phyloP scores from a whole-genome alignment of 169 alveolate species.

The Plasmodium knowlesi region DNA sequence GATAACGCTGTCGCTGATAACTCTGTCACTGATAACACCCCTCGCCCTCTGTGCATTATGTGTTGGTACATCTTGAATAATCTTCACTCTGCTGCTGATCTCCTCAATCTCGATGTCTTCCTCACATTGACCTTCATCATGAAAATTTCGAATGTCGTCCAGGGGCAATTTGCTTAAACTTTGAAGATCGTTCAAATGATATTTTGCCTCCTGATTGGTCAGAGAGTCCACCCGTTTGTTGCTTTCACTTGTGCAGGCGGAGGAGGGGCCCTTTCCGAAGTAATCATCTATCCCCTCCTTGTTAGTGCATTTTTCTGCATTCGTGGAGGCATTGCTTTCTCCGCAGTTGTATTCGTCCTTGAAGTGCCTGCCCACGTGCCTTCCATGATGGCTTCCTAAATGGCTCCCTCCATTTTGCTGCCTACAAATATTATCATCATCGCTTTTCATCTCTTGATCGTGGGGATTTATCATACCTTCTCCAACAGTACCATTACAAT shows the following conservation, averaged over 20 bases:
- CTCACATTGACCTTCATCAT: background rate
- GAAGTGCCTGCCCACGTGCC: background rate
- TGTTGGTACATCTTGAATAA: background rate
- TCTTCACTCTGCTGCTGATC: background rate
- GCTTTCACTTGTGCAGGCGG: background rate
- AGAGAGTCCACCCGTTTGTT: background rate
- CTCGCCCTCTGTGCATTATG: constrained; percentile 6
- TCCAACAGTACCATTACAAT: background rate
- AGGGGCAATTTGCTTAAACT: background rate
- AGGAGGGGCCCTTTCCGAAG: background rate
- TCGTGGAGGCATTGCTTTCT: constrained; percentile 13
- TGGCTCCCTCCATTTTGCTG: background rate
- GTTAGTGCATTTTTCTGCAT: background rate
- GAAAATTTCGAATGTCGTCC: background rate
- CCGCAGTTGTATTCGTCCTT: background rate
- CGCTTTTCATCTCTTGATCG: background rate
- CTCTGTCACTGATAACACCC: background rate
- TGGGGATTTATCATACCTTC: background rate
- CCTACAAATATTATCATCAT: background rate
- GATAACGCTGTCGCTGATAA: background rate
- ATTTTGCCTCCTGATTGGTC: background rate
- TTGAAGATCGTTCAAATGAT: background rate
- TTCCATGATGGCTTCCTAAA: background rate
- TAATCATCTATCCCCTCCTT: background rate
- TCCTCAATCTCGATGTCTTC: constrained; percentile 1